Evolutionary conservation across 495 filamentous ascomycete species (phyloP).

Genomic region (Ascodesmis nigricans): DNA sequence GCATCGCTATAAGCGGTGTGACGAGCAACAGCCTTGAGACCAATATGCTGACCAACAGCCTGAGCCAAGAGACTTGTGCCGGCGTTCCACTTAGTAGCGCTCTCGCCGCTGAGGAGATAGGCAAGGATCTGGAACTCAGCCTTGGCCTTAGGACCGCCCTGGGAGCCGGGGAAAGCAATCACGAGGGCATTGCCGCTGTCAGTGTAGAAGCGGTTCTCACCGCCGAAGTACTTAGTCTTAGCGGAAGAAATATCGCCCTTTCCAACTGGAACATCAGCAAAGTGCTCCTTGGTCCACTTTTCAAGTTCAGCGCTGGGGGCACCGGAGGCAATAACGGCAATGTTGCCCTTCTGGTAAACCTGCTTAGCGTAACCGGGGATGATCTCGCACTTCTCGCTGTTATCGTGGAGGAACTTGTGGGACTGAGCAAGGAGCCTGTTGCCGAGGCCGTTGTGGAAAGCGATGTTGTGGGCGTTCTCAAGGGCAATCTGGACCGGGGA

Average conservation of each 20-base stretch:
- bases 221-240: slow-evolving; percentile 71
- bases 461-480: slow-evolving; percentile 65
- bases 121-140: slow-evolving; percentile 75
- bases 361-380: slow-evolving; percentile 48
- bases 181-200: slow-evolving; percentile 51
- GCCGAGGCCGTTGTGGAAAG: slow-evolving; percentile 89
- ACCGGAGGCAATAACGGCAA: slow-evolving; percentile 77
- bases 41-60: slow-evolving; percentile 40
- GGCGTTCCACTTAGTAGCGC: slow-evolving; percentile 83
- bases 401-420: slow-evolving; percentile 40
- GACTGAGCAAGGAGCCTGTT: slow-evolving; percentile 45
- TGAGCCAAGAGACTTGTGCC: slow-evolving; percentile 79
- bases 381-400: slow-evolving; percentile 15
- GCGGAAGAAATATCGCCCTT: slow-evolving; percentile 16
- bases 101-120: slow-evolving; percentile 72
- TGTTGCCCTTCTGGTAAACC: slow-evolving; percentile 71
- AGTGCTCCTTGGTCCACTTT: slow-evolving; percentile 90
- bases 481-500: slow-evolving; percentile 51
- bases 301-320: slow-evolving; percentile 48
- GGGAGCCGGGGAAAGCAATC: slow-evolving; percentile 74
- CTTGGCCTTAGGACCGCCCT: slow-evolving; percentile 46
- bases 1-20: slow-evolving; percentile 84
- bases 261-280: slow-evolving; percentile 32
- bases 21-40: slow-evolving; percentile 41
- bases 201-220: slow-evolving; percentile 74